Evolutionary conservation across 2,329 filamentous ascomycete species (phyloP), one percentile per base, ranked within the genome.

Genomic region (Fusarium sublunatum): DNA sequence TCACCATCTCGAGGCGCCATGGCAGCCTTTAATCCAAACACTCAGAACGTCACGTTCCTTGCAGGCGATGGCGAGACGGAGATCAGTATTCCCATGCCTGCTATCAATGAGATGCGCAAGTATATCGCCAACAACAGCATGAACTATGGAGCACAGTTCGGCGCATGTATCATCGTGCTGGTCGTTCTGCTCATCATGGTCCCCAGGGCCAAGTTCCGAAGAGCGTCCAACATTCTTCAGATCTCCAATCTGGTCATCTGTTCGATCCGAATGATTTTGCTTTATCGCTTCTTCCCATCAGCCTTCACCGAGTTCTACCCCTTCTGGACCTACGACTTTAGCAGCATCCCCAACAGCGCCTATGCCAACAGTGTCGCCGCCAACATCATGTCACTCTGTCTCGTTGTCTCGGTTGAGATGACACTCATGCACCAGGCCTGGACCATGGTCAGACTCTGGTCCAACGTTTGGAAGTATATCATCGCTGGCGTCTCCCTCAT

Each of bases 81-180:
- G 11, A 67, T 78, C 53, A 47, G 65, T 6, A 55, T 80, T 41
- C 71, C 77, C 13, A 59, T 79, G n/a, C 11, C 59, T 7, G 8
- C 40, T 12, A 60, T 82, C 42, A 74, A 81, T 61, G 35, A 43
- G 24, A 66, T 73, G 46, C 75, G 74, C 59, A 61, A 68, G 24
- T 70, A 72, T 28, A 71, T 73, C 36, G 58, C 74, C 61, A 76
- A 73, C 67, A 73, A 77, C 25, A 73, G 72, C 72, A 86, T 91
- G 79, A 89, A 88, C 76, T 91, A 89, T 72, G 88, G 85, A 48
- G 77, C 83, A 15, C 91, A 94, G 73, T 81, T 93, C 47, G 91
- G 91, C 28, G 86, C 89, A 24, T 86, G 85, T 42, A 64, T 88
- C 54, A 76, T 89, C 58, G 84, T 92, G 70, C 78, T 93, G 15